Base-by-base conservation (phyloP, 257 asterid genomes). In the Capsicum chinense region DNA sequence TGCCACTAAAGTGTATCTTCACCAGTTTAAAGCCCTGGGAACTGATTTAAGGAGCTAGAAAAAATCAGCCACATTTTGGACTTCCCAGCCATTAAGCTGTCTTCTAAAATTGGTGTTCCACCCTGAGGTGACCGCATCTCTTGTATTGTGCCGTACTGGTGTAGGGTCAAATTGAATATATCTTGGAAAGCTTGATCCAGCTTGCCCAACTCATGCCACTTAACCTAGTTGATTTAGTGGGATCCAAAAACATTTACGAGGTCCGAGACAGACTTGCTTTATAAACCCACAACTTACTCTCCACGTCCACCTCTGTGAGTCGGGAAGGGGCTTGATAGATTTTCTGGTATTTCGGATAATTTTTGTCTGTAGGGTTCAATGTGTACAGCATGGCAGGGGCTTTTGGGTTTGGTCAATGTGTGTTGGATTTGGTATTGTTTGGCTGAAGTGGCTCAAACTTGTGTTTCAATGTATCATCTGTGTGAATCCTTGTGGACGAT, bases 371-470 rank as follows among this genome's bases (percentile, higher is more conserved):
- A 68, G 76, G 47, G 21, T 37, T 37, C 52, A 13, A 68, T 68
- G 76, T 37, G 76, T 5, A 1, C 76, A 3, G 14, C 74, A 37
- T 35, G 48, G 19, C 13, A 68, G 3, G 76, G 52, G 14, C 26
- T 37, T 68, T 13, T 68, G 21, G 14, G 74, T 66, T 66, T 17
- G 71, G 17, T 66, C 0, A 33, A 33, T 35, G 48, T 11, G 47
- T 66, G 48, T 66, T 33, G 11, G 48, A 66, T 17, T 67, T 35
- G 52, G 21, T 37, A 37, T 67, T 67, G 52, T 67, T 16, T 67
- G 76, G 76, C 76, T 2, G 52, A 68, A 68, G 47, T 68, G 50
- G 76, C 6, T 68, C 76, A 68, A 68, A 68, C 13, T 19, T 67
- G 57, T 52, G 56, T 50, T 50, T 50, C 57, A 54, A 54, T 13